Conservation (phyloP, 345 rosid genomes). For the Hibiscus tridactylites region DNA sequence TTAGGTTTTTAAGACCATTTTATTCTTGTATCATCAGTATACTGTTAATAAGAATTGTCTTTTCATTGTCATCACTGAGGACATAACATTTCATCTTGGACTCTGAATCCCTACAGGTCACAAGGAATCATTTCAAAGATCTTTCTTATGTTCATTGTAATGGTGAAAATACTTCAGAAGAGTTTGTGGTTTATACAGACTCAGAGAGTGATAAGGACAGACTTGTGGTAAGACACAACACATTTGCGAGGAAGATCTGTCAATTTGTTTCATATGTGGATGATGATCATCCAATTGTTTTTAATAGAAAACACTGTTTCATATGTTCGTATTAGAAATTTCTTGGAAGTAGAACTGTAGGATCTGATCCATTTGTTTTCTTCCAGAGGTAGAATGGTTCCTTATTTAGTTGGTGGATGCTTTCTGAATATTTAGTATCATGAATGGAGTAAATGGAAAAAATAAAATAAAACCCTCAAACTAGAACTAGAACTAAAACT, state of each 20-base stretch:
- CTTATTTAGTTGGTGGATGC: neutral
- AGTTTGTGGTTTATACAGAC: conserved; percentile 56
- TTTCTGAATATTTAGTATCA: neutral
- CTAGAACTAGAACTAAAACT: neutral
- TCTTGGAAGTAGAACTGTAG: neutral
- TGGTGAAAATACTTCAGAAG: conserved; percentile 38
- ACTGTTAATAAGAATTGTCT: neutral
- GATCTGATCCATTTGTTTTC: neutral
- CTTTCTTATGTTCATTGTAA: conserved; percentile 40
- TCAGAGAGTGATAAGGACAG: conserved; percentile 48
- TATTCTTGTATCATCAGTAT: neutral
- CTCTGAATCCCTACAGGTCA: conserved; percentile 33
- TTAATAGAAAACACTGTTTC: neutral
- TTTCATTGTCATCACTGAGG: neutral
- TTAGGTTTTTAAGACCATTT: neutral
- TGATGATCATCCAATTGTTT: neutral
- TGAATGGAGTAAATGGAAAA: neutral
- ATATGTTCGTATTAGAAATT: neutral
- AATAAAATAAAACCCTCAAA: too few species aligned
- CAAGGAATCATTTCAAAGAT: conserved; percentile 65
- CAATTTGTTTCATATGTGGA: neutral
- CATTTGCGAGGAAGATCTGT: conserved; percentile 2
- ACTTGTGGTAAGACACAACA: conserved; percentile 51
- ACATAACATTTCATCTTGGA: neutral
- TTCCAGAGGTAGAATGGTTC: neutral